Base-by-base conservation (phyloP, 371 early-diverging fungal genomes). In the Mortierella sp. region DNA sequence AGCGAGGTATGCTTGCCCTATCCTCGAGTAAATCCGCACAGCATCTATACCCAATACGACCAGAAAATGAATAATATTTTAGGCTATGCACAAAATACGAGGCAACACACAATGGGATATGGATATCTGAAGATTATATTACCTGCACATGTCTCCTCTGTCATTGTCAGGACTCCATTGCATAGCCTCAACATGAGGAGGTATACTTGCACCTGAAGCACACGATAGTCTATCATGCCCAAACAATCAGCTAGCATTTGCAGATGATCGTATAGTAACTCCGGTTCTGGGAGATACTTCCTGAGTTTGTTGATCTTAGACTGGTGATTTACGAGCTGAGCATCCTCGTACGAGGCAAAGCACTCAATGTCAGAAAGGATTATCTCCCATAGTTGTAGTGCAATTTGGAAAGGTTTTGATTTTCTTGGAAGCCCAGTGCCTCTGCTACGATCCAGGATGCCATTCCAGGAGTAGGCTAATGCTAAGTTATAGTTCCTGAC, bases 321-420 rank as follows among this genome's bases (percentile, higher is more conserved):
- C 22, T 30, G 70, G 14, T 39, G 73, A 11, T 45, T 30, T 3
- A 58, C 24, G 18, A 62, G 47, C 16, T 37, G 57, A 2, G 54
- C 28, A 3, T 64, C 71, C 18, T 70, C 68, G 26, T n/a, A 35
- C 10, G 83, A 76, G n/a, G 40, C 57, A 64, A 83, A 83, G 58
- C 83, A 83, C 1, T 83, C 83, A 6, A 83, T 49, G 16, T 65
- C 45, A 3, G 73, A 72, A 1, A 93, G 61, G 8, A 89, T 68
- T 9, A 77, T 76, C 35, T 88, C 89, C 92, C 92, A 93, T 22
- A 88, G 85, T 57, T 88, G 84, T 22, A 92, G 67, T n/a, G 91
- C 87, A 5, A 85, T 71, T 20, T 70, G 68, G 51, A 91, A 91
- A 3, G 88, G 78, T 66, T 86, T 84, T 0, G 84, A 64, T 57